Evolutionary conservation across 495 filamentous ascomycete genomes (phyloP).

Genomic region (Niebla homalea): DNA sequence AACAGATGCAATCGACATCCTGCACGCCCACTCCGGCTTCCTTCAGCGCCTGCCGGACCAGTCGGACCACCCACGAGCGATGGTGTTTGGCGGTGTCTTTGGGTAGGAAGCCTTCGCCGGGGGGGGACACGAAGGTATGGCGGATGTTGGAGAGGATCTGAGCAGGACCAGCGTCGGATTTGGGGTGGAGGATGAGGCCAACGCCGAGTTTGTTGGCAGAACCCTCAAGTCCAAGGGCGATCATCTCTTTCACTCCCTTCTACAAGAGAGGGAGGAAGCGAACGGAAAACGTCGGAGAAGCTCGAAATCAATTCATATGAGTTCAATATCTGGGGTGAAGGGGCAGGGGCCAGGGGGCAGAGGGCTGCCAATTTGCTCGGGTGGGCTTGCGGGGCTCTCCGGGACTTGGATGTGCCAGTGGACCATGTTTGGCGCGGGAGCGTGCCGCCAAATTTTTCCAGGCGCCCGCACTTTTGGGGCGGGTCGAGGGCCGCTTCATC

Average conservation of each 20-base stretch:
- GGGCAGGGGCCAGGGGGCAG: constrained; percentile 21
- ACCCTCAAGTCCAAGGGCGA: constrained; percentile 88
- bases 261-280: no score
- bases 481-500: no score
- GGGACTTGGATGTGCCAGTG: no score
- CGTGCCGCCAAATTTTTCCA: no score
- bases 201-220: constrained; percentile 96
- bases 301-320: no score
- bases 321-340: no score
- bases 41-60: constrained; percentile 63
- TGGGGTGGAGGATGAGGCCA: constrained; percentile 80
- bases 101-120: constrained; percentile 87
- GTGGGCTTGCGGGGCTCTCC: no score
- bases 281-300: no score
- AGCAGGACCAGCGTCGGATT: constrained; percentile 50
- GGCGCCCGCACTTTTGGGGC: no score
- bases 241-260: constrained; percentile 33
- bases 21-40: constrained; percentile 46
- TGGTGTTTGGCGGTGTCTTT: constrained; percentile 94
- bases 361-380: no score
- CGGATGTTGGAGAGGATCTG: constrained; percentile 85
- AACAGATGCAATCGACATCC: constrained; percentile 85
- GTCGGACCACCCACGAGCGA: constrained; percentile 64
- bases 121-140: constrained; percentile 83
- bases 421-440: no score